Base-by-base conservation (phyloP, 371 early-diverging fungal species). In the Mucor indicus region DNA sequence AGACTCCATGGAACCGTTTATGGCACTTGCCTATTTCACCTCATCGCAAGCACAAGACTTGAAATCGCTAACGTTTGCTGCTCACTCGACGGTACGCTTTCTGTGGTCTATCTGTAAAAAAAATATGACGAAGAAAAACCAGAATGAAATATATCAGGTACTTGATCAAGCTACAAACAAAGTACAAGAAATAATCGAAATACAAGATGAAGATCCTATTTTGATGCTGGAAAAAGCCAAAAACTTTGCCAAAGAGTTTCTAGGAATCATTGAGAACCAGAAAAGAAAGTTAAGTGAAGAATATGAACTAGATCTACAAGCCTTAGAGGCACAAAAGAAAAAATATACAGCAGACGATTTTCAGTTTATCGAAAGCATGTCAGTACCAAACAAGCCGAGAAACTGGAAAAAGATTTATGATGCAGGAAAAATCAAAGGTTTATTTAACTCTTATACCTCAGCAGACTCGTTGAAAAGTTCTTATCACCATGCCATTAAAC, bases 351-450 rank as follows among this genome's bases (percentile, higher is more conserved):
- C 42, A 27, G 42, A 42, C 2, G 42, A 42, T 42, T 42, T 42
- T 42, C 42, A 5, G 1, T 42, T 42, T 40, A 40, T 42, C 7
- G 30, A 42, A 42, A 42, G 29, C 30, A 42, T 42, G 8, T 42
- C 42, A 8, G 9, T 8, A 42, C 29, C 42, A 27, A 42, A 42
- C 42, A 42, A 42, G 30, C 19, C 42, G 8, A 50, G 35, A 50
- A 50, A 43, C 20, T 51, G 51, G 51, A 44, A 51, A 31, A 44
- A 43, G 38, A 51, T 48, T 16, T n/a, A n/a, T n/a, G n/a, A n/a
- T n/a, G n/a, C n/a, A n/a, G n/a, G n/a, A n/a, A n/a, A n/a, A n/a
- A n/a, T n/a, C n/a, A n/a, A n/a, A n/a, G n/a, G n/a, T n/a, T n/a
- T n/a, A n/a, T n/a, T n/a, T n/a, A n/a, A n/a, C n/a, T n/a, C n/a